These are phyloP conservation scores for Eimeria acervulina DNA, from an alignment of 169 alveolate species.

Conservation along the genomic window DNA sequence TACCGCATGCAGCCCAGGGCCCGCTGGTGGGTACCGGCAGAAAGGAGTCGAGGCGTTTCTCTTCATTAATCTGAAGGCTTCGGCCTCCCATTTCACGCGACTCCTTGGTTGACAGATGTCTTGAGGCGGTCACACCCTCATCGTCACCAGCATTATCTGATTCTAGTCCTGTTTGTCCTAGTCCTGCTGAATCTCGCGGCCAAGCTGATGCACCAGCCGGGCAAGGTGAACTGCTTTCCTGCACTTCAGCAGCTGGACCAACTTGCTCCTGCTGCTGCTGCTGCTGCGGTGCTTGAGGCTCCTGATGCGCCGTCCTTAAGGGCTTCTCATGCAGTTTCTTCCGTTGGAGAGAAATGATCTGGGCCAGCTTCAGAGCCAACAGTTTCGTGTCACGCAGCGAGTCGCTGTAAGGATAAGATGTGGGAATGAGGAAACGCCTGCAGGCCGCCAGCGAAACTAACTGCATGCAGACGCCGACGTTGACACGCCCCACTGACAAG, in stretches of 20 bases:
- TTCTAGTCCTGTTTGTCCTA: conserved; percentile 24
- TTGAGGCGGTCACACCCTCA: not conserved
- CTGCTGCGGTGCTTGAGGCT: not conserved
- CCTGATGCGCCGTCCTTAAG: not conserved
- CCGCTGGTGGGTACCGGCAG: conserved; percentile 69
- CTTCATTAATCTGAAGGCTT: not conserved
- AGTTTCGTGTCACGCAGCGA: conserved; percentile 38
- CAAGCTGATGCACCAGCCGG: not conserved
- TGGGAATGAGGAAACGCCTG: conserved; percentile 73
- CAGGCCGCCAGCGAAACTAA: conserved; percentile 78
- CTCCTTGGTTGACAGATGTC: not conserved
- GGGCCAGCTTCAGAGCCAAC: conserved; percentile 53
- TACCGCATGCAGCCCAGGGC: conserved; percentile 73
- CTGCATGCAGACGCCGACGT: conserved; percentile 73
- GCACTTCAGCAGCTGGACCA: not conserved
- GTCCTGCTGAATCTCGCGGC: not conserved
- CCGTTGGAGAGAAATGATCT: conserved; percentile 62
- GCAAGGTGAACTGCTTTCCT: not conserved
- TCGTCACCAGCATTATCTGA: conserved; percentile 17
- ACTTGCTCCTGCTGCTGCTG: conserved; percentile 33
- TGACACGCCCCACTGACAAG: conserved; percentile 35
- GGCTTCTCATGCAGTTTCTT: not conserved
- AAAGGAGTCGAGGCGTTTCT: conserved; percentile 17
- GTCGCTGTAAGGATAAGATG: conserved; percentile 61
- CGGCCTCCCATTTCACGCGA: conserved; percentile 28